phyloP scores from a whole-genome alignment of 2,329 filamentous ascomycete genomes.

The Colletotrichum tropicicola region DNA sequence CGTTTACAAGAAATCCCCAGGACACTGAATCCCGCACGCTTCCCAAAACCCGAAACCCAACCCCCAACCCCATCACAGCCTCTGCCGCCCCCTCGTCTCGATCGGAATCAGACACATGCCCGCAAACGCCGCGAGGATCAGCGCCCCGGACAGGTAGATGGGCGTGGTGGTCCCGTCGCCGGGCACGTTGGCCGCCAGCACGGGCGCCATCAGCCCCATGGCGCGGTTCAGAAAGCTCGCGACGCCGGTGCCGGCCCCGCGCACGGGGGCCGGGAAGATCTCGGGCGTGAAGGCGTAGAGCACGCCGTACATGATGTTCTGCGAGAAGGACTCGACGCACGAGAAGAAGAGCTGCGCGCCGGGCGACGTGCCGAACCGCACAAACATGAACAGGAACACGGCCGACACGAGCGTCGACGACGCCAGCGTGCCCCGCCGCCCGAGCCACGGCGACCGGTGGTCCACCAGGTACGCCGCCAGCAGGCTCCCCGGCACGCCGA shows the following conservation, averaged over 20 bases:
- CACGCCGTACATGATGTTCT: slow-evolving; percentile 82
- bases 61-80: slow-evolving; percentile 49
- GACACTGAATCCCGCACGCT: neutral
- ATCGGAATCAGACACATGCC: slow-evolving; percentile 70
- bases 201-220: slow-evolving; percentile 73
- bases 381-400: slow-evolving; percentile 75
- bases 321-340: slow-evolving; percentile 75
- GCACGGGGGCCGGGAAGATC: slow-evolving; percentile 76
- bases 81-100: slow-evolving; percentile 68
- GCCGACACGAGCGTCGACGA: slow-evolving; percentile 73
- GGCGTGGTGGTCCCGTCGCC: slow-evolving; percentile 66
- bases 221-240: slow-evolving; percentile 76
- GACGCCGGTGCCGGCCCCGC: slow-evolving; percentile 78
- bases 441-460: slow-evolving; percentile 67
- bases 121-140: slow-evolving; percentile 68
- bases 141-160: slow-evolving; percentile 63
- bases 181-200: slow-evolving; percentile 70
- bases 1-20: neutral
- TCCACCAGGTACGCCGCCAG: slow-evolving; percentile 79
- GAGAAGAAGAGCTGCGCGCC: slow-evolving; percentile 70
- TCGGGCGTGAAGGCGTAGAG: slow-evolving; percentile 82
- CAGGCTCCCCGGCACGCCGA: slow-evolving; percentile 80
- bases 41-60: neutral
- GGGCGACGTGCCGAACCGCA: slow-evolving; percentile 64
- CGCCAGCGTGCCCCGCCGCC: slow-evolving; percentile 78